Base-by-base conservation (phyloP, 148 eudicot genomes). In the Amaranthus hypochondriacus region DNA sequence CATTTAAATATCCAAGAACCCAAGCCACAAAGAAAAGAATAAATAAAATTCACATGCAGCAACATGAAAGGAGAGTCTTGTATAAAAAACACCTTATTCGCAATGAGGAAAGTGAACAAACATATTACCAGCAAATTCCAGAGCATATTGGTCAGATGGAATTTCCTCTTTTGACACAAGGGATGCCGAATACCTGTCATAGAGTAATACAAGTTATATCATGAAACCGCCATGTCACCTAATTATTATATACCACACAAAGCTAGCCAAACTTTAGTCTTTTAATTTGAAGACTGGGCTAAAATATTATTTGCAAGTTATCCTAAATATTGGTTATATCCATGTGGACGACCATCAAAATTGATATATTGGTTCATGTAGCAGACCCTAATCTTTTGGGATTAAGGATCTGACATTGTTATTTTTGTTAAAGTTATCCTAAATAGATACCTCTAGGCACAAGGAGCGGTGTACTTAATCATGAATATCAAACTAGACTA, bases 111-210 rank as follows among this genome's bases (percentile, higher is more conserved):
- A 58, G 49, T 46, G n/a, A 59, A 51, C 13, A 54, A 62, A 62
- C 10, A 70, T 21, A 61, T 44, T 94, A 94, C 98, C 98, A 69
- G 90, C 90, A 81, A 94, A 48, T 66, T 83, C 89, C 54, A 94
- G 77, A 68, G 90, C 93, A 87, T 94, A 94, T 81, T 86, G 88
- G 65, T 76, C 85, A 44, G 97, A 66, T 53, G 97, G 90, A 75
- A 89, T 73, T 71, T 91, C 93, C 62, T 84, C 81, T 79, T 87
- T 87, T 21, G 97, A 70, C 68, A 91, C 98, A 76, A 88, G 46
- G 55, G 97, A 89, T 28, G 68, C 92, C 13, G 98, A 94, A 78
- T 91, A 94, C 81, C 98, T 94, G 87, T 69, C 76, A 73, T 57
- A 50, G 55, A 2, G 43, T 11, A 6, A 57, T 7, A 3, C 54